Evolutionary conservation across 2,329 filamentous ascomycete genomes (phyloP).

Genomic region (Colletotrichum sp.): DNA sequence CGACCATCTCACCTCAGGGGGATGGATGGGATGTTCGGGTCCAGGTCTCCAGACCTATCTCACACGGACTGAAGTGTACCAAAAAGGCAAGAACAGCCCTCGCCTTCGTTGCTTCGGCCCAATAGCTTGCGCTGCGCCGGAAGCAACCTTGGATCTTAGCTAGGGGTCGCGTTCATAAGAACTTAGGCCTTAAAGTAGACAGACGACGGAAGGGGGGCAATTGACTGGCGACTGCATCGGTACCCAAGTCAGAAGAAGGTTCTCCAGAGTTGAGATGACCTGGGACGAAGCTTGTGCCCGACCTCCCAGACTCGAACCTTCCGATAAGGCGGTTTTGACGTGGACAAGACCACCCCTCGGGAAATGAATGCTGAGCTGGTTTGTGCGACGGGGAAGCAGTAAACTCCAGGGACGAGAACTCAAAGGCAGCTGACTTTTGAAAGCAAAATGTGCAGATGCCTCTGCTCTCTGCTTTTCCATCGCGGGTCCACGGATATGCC

Average conservation of each 20-base stretch:
- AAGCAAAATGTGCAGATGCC: neutral
- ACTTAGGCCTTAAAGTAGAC: neutral
- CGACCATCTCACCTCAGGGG: neutral
- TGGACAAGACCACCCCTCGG: neutral
- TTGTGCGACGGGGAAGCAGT: neutral
- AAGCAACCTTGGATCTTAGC: neutral
- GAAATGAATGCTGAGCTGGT: neutral
- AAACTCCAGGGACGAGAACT: conserved; percentile 16
- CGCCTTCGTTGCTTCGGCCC: neutral
- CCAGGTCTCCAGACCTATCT: neutral
- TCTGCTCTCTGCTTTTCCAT: neutral
- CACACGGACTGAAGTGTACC: neutral
- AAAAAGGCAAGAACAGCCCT: neutral
- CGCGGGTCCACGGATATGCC: neutral
- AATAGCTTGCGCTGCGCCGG: neutral
- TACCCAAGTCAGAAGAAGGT: neutral
- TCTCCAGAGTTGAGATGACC: neutral
- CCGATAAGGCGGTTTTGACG: neutral
- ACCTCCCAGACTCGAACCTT: neutral
- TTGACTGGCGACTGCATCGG: neutral
- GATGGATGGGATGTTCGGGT: neutral
- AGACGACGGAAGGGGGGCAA: neutral
- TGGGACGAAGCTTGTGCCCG: neutral
- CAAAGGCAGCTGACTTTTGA: conserved; percentile 16
- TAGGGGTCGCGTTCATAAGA: neutral